Evolutionary conservation across 805 yeast genomes (phyloP).

Genomic region (Yamadazyma philogaea): DNA sequence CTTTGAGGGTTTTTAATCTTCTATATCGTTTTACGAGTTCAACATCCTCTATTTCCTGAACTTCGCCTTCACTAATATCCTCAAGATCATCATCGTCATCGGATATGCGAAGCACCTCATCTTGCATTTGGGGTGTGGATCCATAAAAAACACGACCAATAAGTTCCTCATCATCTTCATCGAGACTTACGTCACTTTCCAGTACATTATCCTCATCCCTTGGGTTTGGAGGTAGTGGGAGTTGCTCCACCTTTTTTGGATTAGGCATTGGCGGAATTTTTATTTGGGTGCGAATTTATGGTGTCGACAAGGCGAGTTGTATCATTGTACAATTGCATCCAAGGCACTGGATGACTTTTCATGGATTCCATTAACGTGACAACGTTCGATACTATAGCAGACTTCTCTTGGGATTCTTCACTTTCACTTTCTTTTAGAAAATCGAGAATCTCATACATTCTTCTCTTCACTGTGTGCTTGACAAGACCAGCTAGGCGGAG

Average conservation of each 20-base stretch:
- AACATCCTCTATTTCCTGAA: constrained; percentile 29
- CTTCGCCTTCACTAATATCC: constrained; percentile 9
- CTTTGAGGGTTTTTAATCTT: constrained; percentile 30
- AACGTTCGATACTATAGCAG: not conserved
- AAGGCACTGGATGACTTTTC: not conserved
- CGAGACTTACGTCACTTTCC: constrained; percentile 37
- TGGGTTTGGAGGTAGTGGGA: not conserved
- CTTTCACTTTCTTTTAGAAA: not conserved
- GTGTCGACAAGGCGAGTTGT: not conserved
- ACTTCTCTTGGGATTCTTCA: not conserved
- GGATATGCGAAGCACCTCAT: constrained; percentile 16
- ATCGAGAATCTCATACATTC: not conserved
- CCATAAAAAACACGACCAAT: constrained; percentile 42
- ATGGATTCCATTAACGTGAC: not conserved
- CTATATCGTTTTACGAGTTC: constrained; percentile 32
- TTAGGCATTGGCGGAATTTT: not conserved
- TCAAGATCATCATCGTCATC: constrained; percentile 24
- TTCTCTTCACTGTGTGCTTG: constrained; percentile 7
- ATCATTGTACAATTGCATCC: not conserved
- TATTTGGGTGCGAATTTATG: not conserved
- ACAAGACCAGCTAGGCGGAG: constrained; percentile 8
- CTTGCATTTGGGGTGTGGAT: constrained; percentile 13
- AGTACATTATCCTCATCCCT: not conserved
- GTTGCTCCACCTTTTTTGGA: not conserved
- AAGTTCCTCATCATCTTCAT: constrained; percentile 45